Base-by-base conservation (phyloP, 2,329 filamentous ascomycete species). In the Calycina herbarum region DNA sequence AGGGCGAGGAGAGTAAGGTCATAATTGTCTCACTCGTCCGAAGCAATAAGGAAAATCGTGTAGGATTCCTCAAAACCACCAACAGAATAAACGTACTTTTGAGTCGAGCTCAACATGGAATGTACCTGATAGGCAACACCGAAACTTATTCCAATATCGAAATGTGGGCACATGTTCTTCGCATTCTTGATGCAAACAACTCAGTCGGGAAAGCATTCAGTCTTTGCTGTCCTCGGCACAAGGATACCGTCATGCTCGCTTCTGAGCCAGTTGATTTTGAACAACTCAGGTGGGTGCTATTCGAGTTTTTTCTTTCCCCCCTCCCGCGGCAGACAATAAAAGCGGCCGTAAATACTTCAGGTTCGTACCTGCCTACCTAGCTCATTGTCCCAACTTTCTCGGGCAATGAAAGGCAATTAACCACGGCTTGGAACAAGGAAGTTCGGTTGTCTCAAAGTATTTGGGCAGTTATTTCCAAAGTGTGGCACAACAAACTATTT, bases 21-120 rank as follows among this genome's bases (percentile, higher is more conserved):
- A 80, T 94, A 0, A 79, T 94, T 2, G 79, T 93, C 0, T 91
- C 88, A 0, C 78, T 94, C 0, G 89, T 92, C 0, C 83, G 91
- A 51, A 91, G 89, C 76, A 94, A 94, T 69, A 67, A 75, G 0
- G 71, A 82, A 7, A 78, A 77, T 8, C 84, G 82, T 5, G 83
- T 83, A 20, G 91, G 90, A 0, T 94, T 93, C 66, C 78, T 94
- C 0, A 83, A 78, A 31, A 88, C 86, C 0, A 78, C 82, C 0
- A 91, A 93, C 69, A 83, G 89, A 0, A 87, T 92, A 76, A 91
- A 92, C 65, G 88, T 92, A 0, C 78, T 91, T 0, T 78, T 92
- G 0, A 88, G 84, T 54, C 84, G 90, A 5, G 89, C 89, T 0
- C 80, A 87, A 68, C 85, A 92, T 69, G 89, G 89, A 0, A 86